Evolutionary conservation across 768 basidiomycete species (phyloP), one percentile per base, ranked within the genome.

Genomic region (Boletus barrowsii): DNA sequence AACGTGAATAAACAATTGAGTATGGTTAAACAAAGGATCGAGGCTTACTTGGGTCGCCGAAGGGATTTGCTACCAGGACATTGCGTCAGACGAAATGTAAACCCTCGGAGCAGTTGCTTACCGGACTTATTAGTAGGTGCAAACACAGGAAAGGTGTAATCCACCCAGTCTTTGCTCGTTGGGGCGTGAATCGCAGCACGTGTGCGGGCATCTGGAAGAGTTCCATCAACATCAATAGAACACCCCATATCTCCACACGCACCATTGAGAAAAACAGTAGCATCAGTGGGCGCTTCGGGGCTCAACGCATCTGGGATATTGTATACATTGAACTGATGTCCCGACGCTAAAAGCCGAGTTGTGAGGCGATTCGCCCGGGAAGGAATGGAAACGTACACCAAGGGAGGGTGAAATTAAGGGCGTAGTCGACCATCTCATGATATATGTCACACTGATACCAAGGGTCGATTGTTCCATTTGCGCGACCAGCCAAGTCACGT

Each of bases 101-200:
- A 9, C 18, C 2, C 3, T 10, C 2, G 20, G 14, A 18, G 26
- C 1, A 36, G 22, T 42, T 48, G 42, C 68, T 65, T 42, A 69
- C 62, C 50, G 49, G 53, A 0, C 11, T 6, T 1, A 29, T 53
- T 46, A 1, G 30, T 52, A 1, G 63, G 56, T 42, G 46, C 55
- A 55, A 73, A 49, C 22, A 70, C 9, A 63, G 37, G 52, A 52
- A 68, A 58, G 62, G 50, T 64, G 35, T 58, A 49, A 14, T 58
- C 42, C 1, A 37, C 18, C 78, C 79, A 80, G 37, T 79, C 63
- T 60, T 80, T 81, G 64, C 79, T 87, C 6, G 77, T 80, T 4
- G 87, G 87, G 2, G 86, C 87, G 65, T 89, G 87, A 17, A 89
- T 62, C 0, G 86, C 86, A 42, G 75, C 72, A 41, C 79, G 74